phyloP scores from a whole-genome alignment of 176 grass and related monocot species.

The Areca catechu region DNA sequence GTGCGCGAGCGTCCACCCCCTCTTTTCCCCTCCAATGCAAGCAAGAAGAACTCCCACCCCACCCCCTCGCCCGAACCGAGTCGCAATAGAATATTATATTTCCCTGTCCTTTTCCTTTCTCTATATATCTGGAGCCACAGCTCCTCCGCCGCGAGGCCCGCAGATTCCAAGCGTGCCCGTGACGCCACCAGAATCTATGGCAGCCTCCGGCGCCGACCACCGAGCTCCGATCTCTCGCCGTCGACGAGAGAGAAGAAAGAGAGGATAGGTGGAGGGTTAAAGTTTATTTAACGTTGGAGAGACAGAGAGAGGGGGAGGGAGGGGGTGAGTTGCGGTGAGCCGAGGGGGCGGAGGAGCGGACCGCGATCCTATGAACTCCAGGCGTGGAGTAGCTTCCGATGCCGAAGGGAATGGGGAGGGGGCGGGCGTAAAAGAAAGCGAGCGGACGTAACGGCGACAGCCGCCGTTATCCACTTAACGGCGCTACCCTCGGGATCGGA shows the following conservation, averaged over 20 bases:
- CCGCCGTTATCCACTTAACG: slow-evolving; percentile 1
- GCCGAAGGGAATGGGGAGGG: neutral
- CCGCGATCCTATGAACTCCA: too few relatives aligned
- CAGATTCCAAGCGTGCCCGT: too few relatives aligned
- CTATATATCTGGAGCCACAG: too few relatives aligned
- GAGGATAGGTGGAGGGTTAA: neutral
- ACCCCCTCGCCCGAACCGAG: neutral
- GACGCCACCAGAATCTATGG: too few relatives aligned
- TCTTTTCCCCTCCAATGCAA: slow-evolving; percentile 4
- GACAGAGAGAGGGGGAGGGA: neutral
- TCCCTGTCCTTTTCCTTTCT: neutral
- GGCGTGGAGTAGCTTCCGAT: too few relatives aligned
- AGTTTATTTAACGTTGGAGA: neutral
- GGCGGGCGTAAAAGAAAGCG: neutral
- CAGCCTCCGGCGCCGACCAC: too few relatives aligned
- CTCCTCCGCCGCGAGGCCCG: too few relatives aligned
- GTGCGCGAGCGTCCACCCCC: neutral
- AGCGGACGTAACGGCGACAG: neutral
- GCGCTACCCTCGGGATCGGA: neutral
- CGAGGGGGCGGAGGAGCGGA: neutral
- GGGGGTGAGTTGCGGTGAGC: slow-evolving; percentile 5
- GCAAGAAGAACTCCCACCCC: neutral
- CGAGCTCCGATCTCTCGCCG: too few relatives aligned
- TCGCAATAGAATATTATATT: too few relatives aligned
- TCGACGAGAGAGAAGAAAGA: neutral